Base-by-base conservation (phyloP, 148 eudicot species). In the Chenopodium formosanum region DNA sequence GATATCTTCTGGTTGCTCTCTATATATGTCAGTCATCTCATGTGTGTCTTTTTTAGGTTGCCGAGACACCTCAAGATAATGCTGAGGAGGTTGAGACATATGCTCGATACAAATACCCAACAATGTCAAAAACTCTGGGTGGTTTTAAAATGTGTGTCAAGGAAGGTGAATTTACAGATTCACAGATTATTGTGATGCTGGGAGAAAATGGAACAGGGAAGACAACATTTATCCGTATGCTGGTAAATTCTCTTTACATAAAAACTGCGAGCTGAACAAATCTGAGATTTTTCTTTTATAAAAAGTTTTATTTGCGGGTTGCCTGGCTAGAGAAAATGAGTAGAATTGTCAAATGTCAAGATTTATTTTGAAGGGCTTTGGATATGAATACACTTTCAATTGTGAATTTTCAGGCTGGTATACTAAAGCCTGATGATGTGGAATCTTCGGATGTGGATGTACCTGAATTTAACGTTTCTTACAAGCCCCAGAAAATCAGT, bases 191-290 rank as follows among this genome's bases (percentile, higher is more conserved):
- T 74, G 99, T 95, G 78, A 93, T 95, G 99, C 88, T 95, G 86
- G 99, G 99, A 73, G 99, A 95, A 90, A 95, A 95, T 85, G 99
- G 97, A 81, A 95, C 97, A 0, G 97, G 99, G 74, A 95, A 95
- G 91, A 95, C 99, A 3, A 93, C 99, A 68, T 93, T 95, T 81
- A 93, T 93, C 48, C 89, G 97, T 71, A 91, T 95, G 94, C 97
- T 93, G 97, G 99, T 95, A 92, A 58, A 56, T 34, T 37, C 69
- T 81, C 71, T 69, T 66, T 37, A 70, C n/a, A 16, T 31, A 25
- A n/a, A 25, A 29, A 25, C 25, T 71, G 63, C 77, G n/a, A 22
- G 23, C 14, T 76, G 46, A 68, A 56, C 29, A 58, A 29, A 20
- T 81, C 31, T 64, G 74, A 68, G 74, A 68, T 2, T 32, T 34